Base-by-base conservation (phyloP, 768 basidiomycete genomes). In the Psilocybe cyanescens region DNA sequence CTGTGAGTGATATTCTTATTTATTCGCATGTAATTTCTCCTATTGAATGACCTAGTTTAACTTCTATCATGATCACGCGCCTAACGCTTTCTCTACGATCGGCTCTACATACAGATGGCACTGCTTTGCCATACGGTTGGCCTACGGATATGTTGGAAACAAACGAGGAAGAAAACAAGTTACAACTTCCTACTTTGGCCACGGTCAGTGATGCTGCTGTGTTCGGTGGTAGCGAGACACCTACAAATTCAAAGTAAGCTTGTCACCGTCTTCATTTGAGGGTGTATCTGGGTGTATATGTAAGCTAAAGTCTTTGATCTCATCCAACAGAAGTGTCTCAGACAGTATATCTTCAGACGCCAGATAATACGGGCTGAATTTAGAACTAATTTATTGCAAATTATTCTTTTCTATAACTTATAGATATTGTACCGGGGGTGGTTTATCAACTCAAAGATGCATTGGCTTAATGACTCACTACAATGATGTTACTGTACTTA, bases 41-140 rank as follows among this genome's bases (percentile, higher is more conserved):
- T 55, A n/a, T 14, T 61, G 31, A 28, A 45, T 47, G 12, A 29
- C 53, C n/a, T 28, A 73, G 70, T 39, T 51, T 73, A 12, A 73
- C 71, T 30, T 72, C 72, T 17, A 65, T 73, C 19, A 72, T 73
- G 72, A 71, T 73, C 52, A 70, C 62, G 54, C 68, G 72, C 29
- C 65, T 73, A 1, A 71, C 71, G 3, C 68, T 73, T 12, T 73
- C 72, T 31, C 57, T 73, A 12, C 66, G 72, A 28, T 35, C 53
- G 17, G 64, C 54, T 8, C 53, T 54, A 3, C 52, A 49, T 9
- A 14, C 4, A 11, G 47, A 55, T 11, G 44, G 19, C 2, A 60
- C 52, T 31, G 44, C 46, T 9, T 16, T 60, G 17, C 41, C 49
- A 17, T 55, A 37, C 33, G 52, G 37, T 3, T 60, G 59, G 59